Evolutionary conservation across 768 basidiomycete genomes (phyloP), one percentile per base, ranked within the genome.

Genomic region (Kwoniella mangroviensis): DNA sequence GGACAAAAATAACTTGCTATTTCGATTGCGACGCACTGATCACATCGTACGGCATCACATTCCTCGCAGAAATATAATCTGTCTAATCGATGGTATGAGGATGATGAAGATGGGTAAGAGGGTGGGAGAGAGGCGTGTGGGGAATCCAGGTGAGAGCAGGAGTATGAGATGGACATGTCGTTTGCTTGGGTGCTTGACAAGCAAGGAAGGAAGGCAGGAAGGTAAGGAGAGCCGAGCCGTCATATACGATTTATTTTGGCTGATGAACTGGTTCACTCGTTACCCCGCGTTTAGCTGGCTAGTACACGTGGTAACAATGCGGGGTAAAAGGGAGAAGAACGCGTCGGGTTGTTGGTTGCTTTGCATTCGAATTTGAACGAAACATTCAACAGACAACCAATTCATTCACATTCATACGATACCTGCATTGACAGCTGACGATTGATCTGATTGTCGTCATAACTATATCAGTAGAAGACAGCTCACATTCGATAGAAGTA

Each of bases 1-100:
- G 97, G 97, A 81, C 97, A 99, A 83, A 93, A 98, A 82, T 98
- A 99, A 53, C 92, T 93, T 81, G 93, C 92, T 81, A 98, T 92
- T 88, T 99, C 97, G 54, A 93, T 86, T 9, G 90, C 87, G 2
- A 96, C 93, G 76, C 97, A 99, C 73, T 90, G 88, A 81, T 97
- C 92, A 80, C 97, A 99, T 67, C 94, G 86, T 54, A 99, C 88
- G 1, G 92, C 91, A 83, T 98, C 96, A 83, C 97, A 99, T 87
- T 98, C 96, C 83, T 98, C 95, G 83, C 97, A 99, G 82, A 98
- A 98, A 84, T 93, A 97, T 9, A 99, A 88, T 34, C 87, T 88
- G 76, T 92, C 88, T 2, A 98, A 87, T 6, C 90, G 87, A 75
- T 95, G 92, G 80, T 94, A 93, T 75, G 88, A 90, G 76, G 89